Percentiles rank a stretch among this genome's conserved stretches.
These are phyloP conservation scores for Fragilaria crotonensis DNA, from an alignment of 108 stramenopile species.

Conservation along the genomic window DNA sequence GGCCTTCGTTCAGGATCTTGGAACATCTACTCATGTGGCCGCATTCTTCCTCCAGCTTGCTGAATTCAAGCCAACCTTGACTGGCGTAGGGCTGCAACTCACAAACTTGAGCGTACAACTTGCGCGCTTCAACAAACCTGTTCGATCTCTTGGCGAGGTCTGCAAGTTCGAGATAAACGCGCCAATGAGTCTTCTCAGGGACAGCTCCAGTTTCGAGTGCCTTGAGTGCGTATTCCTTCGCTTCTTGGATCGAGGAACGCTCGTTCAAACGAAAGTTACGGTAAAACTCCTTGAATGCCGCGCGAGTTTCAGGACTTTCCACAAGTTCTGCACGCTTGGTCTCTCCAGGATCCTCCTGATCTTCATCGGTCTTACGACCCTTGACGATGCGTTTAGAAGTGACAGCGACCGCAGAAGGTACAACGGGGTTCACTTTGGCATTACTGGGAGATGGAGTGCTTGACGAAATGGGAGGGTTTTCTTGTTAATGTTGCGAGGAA, in stretches of 20 bases:
- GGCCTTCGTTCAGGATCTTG: constrained; percentile 63
- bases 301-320: constrained; percentile 39
- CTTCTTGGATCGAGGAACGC: constrained; percentile 38
- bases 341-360: constrained; percentile 22
- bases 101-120: constrained; percentile 80
- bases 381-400: background rate
- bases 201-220: constrained; percentile 29
- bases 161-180: constrained; percentile 74
- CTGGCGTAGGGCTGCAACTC: constrained; percentile 75
- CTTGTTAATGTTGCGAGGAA: background rate
- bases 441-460: background rate
- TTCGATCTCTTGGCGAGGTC: constrained; percentile 77
- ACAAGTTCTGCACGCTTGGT: constrained; percentile 37
- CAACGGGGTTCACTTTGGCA: background rate
- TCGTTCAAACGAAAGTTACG: constrained; percentile 49
- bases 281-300: constrained; percentile 66
- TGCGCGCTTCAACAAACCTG: constrained; percentile 59
- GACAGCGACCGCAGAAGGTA: background rate
- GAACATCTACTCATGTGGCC: constrained; percentile 66
- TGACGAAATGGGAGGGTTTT: background rate
- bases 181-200: constrained; percentile 63
- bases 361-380: background rate
- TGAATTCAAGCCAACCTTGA: constrained; percentile 94
- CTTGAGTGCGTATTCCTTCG: constrained; percentile 50
- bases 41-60: constrained; percentile 94